Base-by-base conservation (phyloP, 108 stramenopile genomes). In the Fragilaria radians region DNA sequence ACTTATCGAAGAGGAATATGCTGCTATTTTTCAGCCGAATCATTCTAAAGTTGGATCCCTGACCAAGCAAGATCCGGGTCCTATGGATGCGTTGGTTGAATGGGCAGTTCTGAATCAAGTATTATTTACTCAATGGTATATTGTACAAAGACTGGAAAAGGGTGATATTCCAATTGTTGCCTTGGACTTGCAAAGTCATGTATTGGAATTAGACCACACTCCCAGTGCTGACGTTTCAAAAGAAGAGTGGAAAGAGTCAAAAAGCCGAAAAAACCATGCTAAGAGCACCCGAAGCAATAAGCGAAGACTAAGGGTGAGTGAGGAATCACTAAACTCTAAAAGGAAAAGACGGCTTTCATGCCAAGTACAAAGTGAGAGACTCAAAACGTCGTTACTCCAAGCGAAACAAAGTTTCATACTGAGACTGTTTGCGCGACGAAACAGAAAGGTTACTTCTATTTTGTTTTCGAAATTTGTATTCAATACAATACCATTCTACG, bases 21-120 rank as follows among this genome's bases (percentile, higher is more conserved):
- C 27, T 46, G 76, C 67, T 5, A 48, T 21, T 9, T 62, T 71
- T 53, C 1, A 23, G 17, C 73, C 73, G 42, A 81, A 80, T 61
- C 11, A 47, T n/a, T 11, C 42, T 7, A 53, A 30, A 23, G 32
- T 9, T 1, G 60, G 61, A 36, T 17, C 73, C 0, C 19, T 18
- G 1, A 11, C 36, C 36, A 26, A 14, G 3, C 52, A 63, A 22
- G 46, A 34, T 18, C 53, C 69, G 24, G 14, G 32, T 5, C 23
- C 28, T 1, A 63, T 70, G 14, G 71, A 74, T 49, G 28, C 22
- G 19, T 64, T 81, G 32, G 68, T 71, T 26, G 66, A 74, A 53
- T 77, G 73, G 73, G 64, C 71, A 7, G 68, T 74, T 45, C 36
- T 59, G 46, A 80, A 80, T 51, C 79, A 80, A 61, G 56, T 71